Conservation (phyloP, 495 filamentous ascomycete species). For the Acidiella bohemica region DNA sequence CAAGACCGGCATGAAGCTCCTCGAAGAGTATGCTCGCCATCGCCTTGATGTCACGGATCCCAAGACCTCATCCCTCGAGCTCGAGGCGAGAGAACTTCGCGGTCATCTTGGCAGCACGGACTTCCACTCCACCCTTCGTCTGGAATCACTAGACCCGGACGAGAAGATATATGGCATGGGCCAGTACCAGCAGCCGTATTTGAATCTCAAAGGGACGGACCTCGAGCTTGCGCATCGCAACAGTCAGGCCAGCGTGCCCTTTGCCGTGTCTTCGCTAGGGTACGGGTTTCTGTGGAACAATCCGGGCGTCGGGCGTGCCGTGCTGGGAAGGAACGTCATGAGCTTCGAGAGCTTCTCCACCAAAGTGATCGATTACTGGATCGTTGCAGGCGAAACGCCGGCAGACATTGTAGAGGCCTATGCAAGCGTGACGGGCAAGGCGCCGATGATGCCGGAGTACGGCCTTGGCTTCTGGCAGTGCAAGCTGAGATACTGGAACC, state of each 20-base stretch:
- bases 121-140: slow-evolving; percentile 39
- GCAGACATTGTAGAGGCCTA: slow-evolving; percentile 41
- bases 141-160: slow-evolving; percentile 37
- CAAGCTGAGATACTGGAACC: slow-evolving; percentile 46
- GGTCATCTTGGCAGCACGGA: slow-evolving; percentile 34
- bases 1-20: slow-evolving; percentile 28
- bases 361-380: slow-evolving; percentile 42
- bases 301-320: slow-evolving; percentile 41
- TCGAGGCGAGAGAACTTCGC: slow-evolving; percentile 43
- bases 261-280: slow-evolving; percentile 39
- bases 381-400: slow-evolving; percentile 41
- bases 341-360: slow-evolving; percentile 45
- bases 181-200: slow-evolving; percentile 44
- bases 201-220: slow-evolving; percentile 44
- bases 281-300: slow-evolving; percentile 51
- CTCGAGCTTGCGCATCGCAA: slow-evolving; percentile 49
- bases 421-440: slow-evolving; percentile 37
- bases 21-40: slow-evolving; percentile 46
- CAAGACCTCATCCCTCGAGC: slow-evolving; percentile 40
- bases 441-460: slow-evolving; percentile 50
- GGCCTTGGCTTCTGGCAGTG: slow-evolving; percentile 51
- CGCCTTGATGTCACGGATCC: slow-evolving; percentile 38
- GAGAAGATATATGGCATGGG: slow-evolving; percentile 52
- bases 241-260: slow-evolving; percentile 46
- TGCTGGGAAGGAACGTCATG: slow-evolving; percentile 44